phyloP scores from a whole-genome alignment of 2,329 filamentous ascomycete genomes.

The Verticillium zaregamsianum region DNA sequence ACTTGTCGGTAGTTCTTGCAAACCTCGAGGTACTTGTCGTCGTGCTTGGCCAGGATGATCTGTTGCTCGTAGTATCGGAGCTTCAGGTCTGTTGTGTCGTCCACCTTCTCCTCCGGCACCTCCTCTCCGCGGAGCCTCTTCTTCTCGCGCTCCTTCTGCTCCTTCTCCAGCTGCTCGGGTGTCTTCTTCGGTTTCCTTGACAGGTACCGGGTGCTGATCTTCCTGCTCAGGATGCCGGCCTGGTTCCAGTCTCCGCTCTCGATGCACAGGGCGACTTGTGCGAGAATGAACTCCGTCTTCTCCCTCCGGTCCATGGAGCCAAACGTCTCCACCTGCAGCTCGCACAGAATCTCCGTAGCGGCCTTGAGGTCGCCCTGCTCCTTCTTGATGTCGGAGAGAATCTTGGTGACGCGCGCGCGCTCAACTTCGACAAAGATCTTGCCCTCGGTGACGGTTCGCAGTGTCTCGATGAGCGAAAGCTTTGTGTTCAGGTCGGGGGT shows the following conservation, averaged over 20 bases:
- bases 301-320: conserved; percentile 96
- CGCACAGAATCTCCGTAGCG: conserved; percentile 89
- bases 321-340: conserved; percentile 98
- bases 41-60: conserved; percentile 91
- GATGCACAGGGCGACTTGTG: conserved; percentile 92
- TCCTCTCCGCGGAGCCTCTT: conserved; percentile 77
- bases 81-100: conserved; percentile 95
- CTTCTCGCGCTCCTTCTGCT: conserved; percentile 83
- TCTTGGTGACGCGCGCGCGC: conserved; percentile 89
- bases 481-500: conserved; percentile 85
- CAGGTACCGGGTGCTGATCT: conserved; percentile 95
- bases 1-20: conserved; percentile 99
- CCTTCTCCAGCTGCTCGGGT: conserved; percentile 83
- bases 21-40: conserved; percentile 93
- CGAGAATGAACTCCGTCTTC: conserved; percentile 98
- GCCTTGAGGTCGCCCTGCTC: conserved; percentile 86
- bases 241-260: conserved; percentile 96
- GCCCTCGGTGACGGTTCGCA: conserved; percentile 95
- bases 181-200: conserved; percentile 88
- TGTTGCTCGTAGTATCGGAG: conserved; percentile 96
- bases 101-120: conserved; percentile 70
- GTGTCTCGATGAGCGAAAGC: conserved; percentile 87
- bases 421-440: conserved; percentile 99
- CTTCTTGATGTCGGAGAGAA: conserved; percentile 97
- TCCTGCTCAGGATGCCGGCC: conserved; percentile 86